Conservation (phyloP, 305 asterid species). For the Solanum hybrid region DNA sequence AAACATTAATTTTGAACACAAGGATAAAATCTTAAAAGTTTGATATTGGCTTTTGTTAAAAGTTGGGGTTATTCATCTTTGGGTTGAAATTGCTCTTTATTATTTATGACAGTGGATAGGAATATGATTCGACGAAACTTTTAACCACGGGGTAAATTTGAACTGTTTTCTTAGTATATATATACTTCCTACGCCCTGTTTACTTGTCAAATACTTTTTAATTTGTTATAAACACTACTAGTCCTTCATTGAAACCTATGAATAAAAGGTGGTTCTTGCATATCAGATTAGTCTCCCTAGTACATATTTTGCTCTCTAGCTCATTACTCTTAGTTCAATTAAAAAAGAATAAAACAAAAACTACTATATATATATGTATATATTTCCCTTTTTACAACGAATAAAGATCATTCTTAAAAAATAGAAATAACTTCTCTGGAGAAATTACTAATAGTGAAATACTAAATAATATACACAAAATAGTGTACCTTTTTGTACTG, state of each 20-base stretch:
- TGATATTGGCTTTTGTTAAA: too few relatives aligned
- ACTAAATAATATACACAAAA: too few relatives aligned
- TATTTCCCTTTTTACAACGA: not conserved
- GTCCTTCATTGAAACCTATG: not conserved
- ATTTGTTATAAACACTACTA: not conserved
- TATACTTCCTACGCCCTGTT: accelerated
- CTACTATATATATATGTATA: too few relatives aligned
- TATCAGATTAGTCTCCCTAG: not conserved
- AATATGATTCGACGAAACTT: not conserved
- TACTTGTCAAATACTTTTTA: not conserved
- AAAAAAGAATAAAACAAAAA: too few relatives aligned
- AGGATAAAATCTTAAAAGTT: not conserved
- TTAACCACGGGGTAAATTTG: too few relatives aligned
- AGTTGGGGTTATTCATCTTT: not conserved
- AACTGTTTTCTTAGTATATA: not conserved
- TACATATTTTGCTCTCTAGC: too few relatives aligned
- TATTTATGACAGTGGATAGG: not conserved
- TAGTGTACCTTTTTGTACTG: too few relatives aligned
- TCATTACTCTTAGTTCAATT: too few relatives aligned
- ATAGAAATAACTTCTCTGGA: not conserved
- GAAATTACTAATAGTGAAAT: not conserved
- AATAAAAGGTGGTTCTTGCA: not conserved
- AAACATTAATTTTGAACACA: not conserved
- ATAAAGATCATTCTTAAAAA: not conserved
- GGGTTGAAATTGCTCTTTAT: not conserved